Evolutionary conservation across 139 green algal species (phyloP), one percentile per base, ranked within the genome.

Genomic region (Deuterostichococcus epilithicus): DNA sequence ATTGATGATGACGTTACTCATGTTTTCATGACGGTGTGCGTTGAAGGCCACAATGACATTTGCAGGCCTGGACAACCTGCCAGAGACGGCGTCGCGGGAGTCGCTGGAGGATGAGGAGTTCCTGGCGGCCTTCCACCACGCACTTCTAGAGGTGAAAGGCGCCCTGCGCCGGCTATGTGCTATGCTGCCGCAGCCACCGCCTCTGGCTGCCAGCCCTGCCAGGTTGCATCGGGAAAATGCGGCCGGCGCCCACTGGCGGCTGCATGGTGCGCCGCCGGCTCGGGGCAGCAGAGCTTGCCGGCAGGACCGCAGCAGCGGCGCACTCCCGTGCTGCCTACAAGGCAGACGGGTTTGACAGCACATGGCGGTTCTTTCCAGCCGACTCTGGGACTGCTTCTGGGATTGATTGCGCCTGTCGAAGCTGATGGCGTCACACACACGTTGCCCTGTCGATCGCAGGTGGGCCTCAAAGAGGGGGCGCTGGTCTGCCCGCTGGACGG

Each of bases 401-500:
- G 2, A 15, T 25, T 13, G 60, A 32, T 68, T 15, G 63, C 30
- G n/a, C 5, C 8, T 34, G 20, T 30, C 32, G 26, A 30, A 30
- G 10, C 28, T 63, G 52, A 13, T 52, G 26, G 13, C 28, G 26
- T 63, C 13, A 63, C 52, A 52, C 42, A 52, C 42, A 23, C 8
- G 42, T 52, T 52, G 42, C 42, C 13, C 8, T 52, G 45, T 77
- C 28, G 36, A 13, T 52, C 28, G 52, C 52, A 63, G 52, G 52
- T 63, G 52, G 52, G 84, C 35, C 59, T 93, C n/a, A 76, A 89
- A 67, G 84, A 93, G 67, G 89, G 89, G 4, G 68, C 77, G 35
- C 78, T 93, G 10, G 66, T 97, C 0, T 98, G 94, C 80, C 94
- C 94, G 15, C 92, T 95, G 81, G 95, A 87, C 4, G 92, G 90